phyloP scores from a whole-genome alignment of 305 asterid species.

The Nicotiana rustica region DNA sequence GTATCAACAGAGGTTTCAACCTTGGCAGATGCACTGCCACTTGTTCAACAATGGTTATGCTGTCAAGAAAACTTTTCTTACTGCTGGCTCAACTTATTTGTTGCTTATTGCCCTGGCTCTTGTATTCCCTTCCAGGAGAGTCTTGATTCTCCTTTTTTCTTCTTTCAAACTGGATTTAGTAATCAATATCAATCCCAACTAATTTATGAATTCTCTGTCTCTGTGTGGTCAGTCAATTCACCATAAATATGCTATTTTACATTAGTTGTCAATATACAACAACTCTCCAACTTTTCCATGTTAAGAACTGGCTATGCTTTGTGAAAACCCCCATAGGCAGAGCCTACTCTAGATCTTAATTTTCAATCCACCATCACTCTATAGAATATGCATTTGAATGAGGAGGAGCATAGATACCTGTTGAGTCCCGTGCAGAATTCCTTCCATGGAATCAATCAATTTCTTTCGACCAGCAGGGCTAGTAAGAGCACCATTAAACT shows the following conservation, averaged over 20 bases:
- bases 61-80: too few species aligned
- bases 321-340: neutral
- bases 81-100: too few species aligned
- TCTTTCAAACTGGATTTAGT: neutral
- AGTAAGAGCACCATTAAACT: conserved; percentile 83
- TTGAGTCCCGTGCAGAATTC: conserved; percentile 69
- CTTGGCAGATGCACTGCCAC: too few species aligned
- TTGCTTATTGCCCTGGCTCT: too few species aligned
- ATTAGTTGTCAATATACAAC: neutral
- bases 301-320: conserved; percentile 12
- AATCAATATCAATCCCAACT: neutral
- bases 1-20: too few species aligned
- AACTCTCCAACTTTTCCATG: neutral
- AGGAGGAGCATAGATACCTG: conserved; percentile 57
- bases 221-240: neutral
- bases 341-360: conserved; percentile 3
- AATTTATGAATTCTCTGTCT: neutral
- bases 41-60: too few species aligned
- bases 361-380: neutral
- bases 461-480: conserved; percentile 72
- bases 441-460: conserved; percentile 75
- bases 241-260: neutral
- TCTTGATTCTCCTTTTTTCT: neutral
- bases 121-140: too few species aligned
- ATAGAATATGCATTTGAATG: conserved; percentile 10